Evolutionary conservation across 345 rosid species (phyloP).

Genomic region (Murraya paniculata): DNA sequence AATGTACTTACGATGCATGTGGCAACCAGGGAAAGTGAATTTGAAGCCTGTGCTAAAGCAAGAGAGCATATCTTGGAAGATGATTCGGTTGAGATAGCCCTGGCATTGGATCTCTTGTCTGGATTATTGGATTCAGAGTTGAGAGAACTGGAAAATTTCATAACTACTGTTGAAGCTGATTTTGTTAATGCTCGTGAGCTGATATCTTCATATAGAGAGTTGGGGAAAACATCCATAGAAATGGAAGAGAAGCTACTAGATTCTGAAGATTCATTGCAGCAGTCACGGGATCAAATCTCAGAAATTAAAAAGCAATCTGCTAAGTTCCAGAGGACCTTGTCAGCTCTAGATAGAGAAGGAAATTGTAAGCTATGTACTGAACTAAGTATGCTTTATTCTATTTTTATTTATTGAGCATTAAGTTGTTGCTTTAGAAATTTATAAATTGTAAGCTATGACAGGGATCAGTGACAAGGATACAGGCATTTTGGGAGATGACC

Average conservation of each 20-base stretch:
- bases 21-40: constrained; percentile 66
- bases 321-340: constrained; percentile 49
- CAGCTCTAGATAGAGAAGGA: constrained; percentile 38
- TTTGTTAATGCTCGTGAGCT: constrained; percentile 30
- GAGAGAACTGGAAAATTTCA: constrained; percentile 50
- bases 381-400: not conserved
- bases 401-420: not conserved
- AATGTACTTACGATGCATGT: constrained; percentile 71
- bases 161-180: constrained; percentile 36
- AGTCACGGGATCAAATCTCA: constrained; percentile 51
- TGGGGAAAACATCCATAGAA: constrained; percentile 41
- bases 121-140: constrained; percentile 65
- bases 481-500: constrained; percentile 37
- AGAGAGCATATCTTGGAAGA: constrained; percentile 21
- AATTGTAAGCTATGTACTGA: constrained; percentile 40
- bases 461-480: constrained; percentile 40
- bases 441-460: too few species aligned
- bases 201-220: constrained; percentile 45
- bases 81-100: constrained; percentile 47
- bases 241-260: constrained; percentile 64
- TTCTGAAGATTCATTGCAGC: constrained; percentile 51
- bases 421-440: not conserved
- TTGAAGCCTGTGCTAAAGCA: constrained; percentile 51
- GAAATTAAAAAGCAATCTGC: constrained; percentile 68
- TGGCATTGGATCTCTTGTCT: constrained; percentile 71